A percentile compares a stretch with the other conserved stretches of the same genome.
Evolutionary conservation across 805 yeast genomes (phyloP).

Genomic region (Yamadazyma tumulicola): DNA sequence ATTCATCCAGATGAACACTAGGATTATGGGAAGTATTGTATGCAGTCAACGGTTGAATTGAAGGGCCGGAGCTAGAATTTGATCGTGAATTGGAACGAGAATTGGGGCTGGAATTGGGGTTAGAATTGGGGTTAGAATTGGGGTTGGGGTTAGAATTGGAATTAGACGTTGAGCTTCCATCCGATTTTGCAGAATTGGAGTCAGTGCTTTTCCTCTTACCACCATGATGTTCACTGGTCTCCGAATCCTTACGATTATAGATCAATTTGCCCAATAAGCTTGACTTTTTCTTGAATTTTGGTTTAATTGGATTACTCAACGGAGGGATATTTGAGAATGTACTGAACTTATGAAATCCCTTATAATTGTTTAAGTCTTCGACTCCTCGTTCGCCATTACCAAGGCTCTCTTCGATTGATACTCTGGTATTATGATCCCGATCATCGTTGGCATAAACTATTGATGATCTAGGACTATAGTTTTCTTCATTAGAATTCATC

Average conservation of each 20-base stretch:
- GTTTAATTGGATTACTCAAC: conserved; percentile 47
- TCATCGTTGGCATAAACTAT: conserved; percentile 15
- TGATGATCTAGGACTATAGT: conserved; percentile 21
- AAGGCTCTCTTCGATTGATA: neutral
- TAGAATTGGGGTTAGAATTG: neutral
- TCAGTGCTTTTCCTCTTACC: neutral
- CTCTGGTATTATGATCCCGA: too few relatives aligned
- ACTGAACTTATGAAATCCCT: conserved; percentile 37
- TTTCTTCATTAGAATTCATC: conserved; percentile 5
- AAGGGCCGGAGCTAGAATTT: neutral
- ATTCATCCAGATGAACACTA: neutral
- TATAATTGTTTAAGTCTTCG: conserved; percentile 21
- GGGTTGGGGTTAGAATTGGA: neutral
- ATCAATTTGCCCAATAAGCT: conserved; percentile 39
- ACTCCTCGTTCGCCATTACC: neutral
- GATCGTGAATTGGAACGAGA: neutral
- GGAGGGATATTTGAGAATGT: conserved; percentile 41
- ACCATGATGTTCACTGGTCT: conserved; percentile 9
- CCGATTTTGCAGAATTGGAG: neutral
- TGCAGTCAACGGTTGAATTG: neutral
- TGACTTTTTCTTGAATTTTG: conserved; percentile 37
- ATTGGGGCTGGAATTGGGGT: neutral
- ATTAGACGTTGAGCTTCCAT: neutral
- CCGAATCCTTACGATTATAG: conserved; percentile 31
- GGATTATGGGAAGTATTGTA: neutral